Conservation (phyloP, 768 basidiomycete genomes). For the Lentinula boryana region DNA sequence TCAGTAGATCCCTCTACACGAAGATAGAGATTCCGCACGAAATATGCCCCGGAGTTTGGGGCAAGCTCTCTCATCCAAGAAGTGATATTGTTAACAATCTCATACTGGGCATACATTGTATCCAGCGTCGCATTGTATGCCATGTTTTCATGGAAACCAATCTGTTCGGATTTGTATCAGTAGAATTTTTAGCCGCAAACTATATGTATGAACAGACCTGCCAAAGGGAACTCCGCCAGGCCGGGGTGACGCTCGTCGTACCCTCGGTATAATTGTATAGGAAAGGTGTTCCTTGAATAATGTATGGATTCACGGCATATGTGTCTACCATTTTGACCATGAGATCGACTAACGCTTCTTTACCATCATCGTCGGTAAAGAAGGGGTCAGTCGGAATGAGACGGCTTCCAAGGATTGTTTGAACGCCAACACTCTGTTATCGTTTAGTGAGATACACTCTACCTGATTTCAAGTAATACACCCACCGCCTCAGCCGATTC, state of each 20-base stretch:
- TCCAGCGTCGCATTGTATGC: conserved; percentile 14
- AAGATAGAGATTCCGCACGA: conserved; percentile 5
- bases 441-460: not conserved
- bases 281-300: conserved; percentile 13
- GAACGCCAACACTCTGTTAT: conserved; percentile 17
- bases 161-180: conserved; percentile 2
- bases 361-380: conserved; percentile 13
- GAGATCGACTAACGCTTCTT: conserved; percentile 12
- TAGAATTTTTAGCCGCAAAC: not conserved
- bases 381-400: conserved; percentile 20
- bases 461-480: not conserved
- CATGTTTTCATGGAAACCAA: conserved; percentile 12
- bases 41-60: conserved; percentile 16
- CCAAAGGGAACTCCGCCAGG: conserved; percentile 17
- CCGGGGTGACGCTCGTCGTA: conserved; percentile 16
- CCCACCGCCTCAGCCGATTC: conserved; percentile 15
- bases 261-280: conserved; percentile 12
- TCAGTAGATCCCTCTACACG: not conserved
- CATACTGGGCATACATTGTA: conserved; percentile 11
- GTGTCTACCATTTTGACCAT: conserved; percentile 7
- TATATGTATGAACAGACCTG: conserved; percentile 9
- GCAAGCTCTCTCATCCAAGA: conserved; percentile 10
- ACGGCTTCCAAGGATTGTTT: conserved; percentile 19
- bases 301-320: conserved; percentile 14
- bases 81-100: conserved; percentile 10